Evolutionary conservation across 2,329 filamentous ascomycete species (phyloP).

Genomic region (Fusarium fujikuroi): DNA sequence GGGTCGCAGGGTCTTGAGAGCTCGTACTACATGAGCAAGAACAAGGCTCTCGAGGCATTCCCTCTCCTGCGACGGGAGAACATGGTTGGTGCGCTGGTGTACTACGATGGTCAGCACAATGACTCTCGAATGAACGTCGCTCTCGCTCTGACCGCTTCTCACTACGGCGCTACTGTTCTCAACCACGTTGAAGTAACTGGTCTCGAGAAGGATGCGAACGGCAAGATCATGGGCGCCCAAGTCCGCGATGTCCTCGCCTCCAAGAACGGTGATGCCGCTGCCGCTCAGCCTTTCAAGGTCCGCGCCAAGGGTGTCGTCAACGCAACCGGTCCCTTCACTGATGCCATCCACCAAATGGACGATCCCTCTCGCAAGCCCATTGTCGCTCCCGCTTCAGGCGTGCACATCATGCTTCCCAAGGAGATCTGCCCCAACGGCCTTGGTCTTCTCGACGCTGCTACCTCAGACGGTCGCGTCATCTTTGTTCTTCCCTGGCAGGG

Average conservation of each 20-base stretch:
- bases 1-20: conserved; percentile 85
- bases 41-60: conserved; percentile 80
- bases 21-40: conserved; percentile 83
- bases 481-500: conserved; percentile 91
- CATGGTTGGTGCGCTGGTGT: conserved; percentile 81
- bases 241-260: conserved; percentile 67
- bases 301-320: conserved; percentile 85
- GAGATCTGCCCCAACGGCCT: conserved; percentile 83
- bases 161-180: conserved; percentile 82
- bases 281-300: conserved; percentile 68
- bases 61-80: conserved; percentile 80
- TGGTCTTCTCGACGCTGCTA: conserved; percentile 83
- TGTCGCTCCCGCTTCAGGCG: conserved; percentile 82
- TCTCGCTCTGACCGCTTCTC: conserved; percentile 80
- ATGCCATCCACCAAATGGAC: conserved; percentile 84
- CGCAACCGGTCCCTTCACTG: conserved; percentile 84
- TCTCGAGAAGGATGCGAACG: conserved; percentile 76
- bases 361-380: conserved; percentile 75
- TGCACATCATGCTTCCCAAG: conserved; percentile 84
- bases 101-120: conserved; percentile 89
- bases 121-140: conserved; percentile 90
- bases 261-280: conserved; percentile 66
- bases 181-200: conserved; percentile 84
- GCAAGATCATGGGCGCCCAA: conserved; percentile 75
- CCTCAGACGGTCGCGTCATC: conserved; percentile 84